A percentile compares a stretch with the other conserved stretches of the same genome.
Conservation (phyloP, 805 yeast species). For the Lachancea nothofagi region DNA sequence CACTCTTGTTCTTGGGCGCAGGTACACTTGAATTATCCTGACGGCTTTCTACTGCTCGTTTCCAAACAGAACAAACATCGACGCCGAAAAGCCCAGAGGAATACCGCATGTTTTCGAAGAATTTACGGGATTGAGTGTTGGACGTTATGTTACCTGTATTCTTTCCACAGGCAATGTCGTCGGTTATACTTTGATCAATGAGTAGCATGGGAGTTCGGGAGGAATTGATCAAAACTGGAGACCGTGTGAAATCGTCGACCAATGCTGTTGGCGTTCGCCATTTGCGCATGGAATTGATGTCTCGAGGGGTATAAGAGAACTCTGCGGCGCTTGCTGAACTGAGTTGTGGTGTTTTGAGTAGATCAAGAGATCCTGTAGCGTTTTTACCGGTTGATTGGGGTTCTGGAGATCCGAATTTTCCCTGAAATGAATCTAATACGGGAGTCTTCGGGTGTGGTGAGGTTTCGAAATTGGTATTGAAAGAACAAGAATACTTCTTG, state of each 20-base stretch:
- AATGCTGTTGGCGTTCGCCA: conserved; percentile 34
- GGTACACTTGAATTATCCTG: neutral
- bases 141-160: neutral
- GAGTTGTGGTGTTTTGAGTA: conserved; percentile 8
- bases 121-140: conserved; percentile 3
- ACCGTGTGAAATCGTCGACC: conserved; percentile 31
- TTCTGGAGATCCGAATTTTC: conserved; percentile 5
- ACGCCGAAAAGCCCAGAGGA: conserved; percentile 32
- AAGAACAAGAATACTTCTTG: conserved; percentile 31
- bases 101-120: conserved; percentile 19
- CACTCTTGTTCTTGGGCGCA: neutral
- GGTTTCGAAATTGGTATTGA: conserved; percentile 31
- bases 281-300: conserved; percentile 22
- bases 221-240: conserved; percentile 20
- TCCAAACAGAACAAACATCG: conserved; percentile 33
- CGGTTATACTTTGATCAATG: conserved; percentile 9
- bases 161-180: neutral
- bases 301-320: conserved; percentile 14
- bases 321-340: neutral
- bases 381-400: neutral
- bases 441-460: conserved; percentile 21
- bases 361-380: conserved; percentile 2
- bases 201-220: conserved; percentile 6
- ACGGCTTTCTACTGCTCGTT: conserved; percentile 24
- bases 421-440: conserved; percentile 1